phyloP scores from a whole-genome alignment of 208 protist genomes.

The Leishmania martiniquensis region DNA sequence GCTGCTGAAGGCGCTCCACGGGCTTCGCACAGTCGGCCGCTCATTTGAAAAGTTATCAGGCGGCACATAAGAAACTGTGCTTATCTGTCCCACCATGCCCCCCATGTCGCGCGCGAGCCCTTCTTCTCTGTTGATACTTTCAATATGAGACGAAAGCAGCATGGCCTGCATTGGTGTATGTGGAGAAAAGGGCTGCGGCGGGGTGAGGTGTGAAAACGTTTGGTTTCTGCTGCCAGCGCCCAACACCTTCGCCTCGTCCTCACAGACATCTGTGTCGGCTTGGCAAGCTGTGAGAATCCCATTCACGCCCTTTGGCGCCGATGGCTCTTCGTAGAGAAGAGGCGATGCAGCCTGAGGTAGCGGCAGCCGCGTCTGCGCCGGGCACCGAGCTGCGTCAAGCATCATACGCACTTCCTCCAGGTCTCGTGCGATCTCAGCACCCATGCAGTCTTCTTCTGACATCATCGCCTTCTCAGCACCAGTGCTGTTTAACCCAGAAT shows the following conservation, averaged over 20 bases:
- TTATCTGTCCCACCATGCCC: not conserved
- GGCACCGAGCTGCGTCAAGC: not conserved
- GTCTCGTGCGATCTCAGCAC: constrained; percentile 16
- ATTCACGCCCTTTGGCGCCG: not conserved
- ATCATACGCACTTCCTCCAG: constrained; percentile 21
- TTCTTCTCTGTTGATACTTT: not conserved
- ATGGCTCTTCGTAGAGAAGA: not conserved
- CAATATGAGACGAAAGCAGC: not conserved
- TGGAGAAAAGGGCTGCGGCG: not conserved
- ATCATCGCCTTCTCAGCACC: not conserved
- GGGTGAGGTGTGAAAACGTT: not conserved
- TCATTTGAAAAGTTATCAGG: not conserved
- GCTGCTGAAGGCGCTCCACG: not conserved
- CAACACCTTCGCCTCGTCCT: not conserved
- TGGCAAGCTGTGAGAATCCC: not conserved
- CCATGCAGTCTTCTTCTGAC: not conserved
- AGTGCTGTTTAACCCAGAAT: not conserved
- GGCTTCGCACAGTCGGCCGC: not conserved
- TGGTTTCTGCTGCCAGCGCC: not conserved
- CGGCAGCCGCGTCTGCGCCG: not conserved
- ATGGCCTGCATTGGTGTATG: not conserved
- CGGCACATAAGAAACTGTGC: not conserved
- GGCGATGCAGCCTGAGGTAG: not conserved
- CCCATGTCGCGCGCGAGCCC: not conserved
- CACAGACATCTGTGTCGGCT: not conserved